Conservation (phyloP, 1,284 basidiomycete species). For the Sporisorium sorghi region DNA sequence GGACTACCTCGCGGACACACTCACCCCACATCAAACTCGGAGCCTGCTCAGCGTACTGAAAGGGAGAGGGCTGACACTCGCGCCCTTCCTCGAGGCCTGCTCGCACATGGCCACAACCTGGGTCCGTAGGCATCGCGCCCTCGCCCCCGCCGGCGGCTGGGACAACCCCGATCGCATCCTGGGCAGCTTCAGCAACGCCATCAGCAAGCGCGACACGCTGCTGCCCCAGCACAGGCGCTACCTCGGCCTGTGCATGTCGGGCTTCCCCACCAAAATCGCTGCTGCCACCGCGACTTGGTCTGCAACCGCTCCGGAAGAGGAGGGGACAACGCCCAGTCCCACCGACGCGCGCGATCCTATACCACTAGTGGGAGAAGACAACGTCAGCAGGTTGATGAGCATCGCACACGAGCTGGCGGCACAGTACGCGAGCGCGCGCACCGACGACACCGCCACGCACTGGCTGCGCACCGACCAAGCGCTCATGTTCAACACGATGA, state of each 20-base stretch:
- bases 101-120: constrained; percentile 35
- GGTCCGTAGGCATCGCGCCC: constrained; percentile 23
- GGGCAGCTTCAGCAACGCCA: constrained; percentile 35
- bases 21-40: constrained; percentile 7
- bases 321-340: background rate
- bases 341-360: constrained; percentile 9
- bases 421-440: constrained; percentile 22
- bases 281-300: constrained; percentile 15
- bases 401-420: constrained; percentile 3
- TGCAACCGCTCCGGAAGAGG: background rate
- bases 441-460: constrained; percentile 13
- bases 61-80: constrained; percentile 21
- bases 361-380: background rate
- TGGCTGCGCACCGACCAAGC: constrained; percentile 37
- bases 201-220: constrained; percentile 33
- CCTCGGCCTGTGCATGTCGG: constrained; percentile 37
- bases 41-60: constrained; percentile 17
- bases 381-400: constrained; percentile 8
- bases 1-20: background rate
- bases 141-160: background rate
- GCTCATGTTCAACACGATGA: constrained; percentile 33
- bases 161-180: constrained; percentile 23
- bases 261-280: constrained; percentile 34
- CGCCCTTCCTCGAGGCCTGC: constrained; percentile 38
- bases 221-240: constrained; percentile 18